These are phyloP conservation scores for Venturia asperata DNA, from an alignment of 2,329 filamentous ascomycete species.

Conservation along the genomic window DNA sequence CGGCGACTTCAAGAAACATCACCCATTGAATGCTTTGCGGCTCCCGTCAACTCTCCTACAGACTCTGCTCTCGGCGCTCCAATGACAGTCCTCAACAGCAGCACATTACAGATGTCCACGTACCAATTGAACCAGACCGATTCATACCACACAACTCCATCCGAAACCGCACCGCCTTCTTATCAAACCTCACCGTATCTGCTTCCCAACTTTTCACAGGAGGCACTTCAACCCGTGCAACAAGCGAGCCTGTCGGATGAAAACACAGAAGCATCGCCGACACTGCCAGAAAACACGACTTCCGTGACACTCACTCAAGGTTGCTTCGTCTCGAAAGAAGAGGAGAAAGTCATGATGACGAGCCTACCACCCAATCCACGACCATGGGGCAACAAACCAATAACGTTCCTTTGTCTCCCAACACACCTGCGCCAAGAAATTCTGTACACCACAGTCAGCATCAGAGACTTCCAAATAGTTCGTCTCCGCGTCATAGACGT, in stretches of 20 bases:
- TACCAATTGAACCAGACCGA: not conserved
- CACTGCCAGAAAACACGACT: not conserved
- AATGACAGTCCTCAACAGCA: slow-evolving; percentile 1
- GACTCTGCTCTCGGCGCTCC: slow-evolving; percentile 1
- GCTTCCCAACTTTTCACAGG: not conserved
- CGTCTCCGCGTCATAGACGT: not conserved
- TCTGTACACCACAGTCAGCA: not conserved
- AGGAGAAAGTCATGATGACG: not conserved
- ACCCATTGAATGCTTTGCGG: not conserved
- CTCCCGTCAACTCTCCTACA: not conserved
- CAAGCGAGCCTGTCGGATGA: not conserved
- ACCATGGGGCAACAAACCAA: not conserved
- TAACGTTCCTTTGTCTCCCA: not conserved
- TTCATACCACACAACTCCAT: slow-evolving; percentile 2
- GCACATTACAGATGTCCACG: not conserved
- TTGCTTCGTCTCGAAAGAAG: not conserved
- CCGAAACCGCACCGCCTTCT: not conserved
- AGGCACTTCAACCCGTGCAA: not conserved
- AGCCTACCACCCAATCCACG: not conserved
- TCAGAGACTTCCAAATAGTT: not conserved
- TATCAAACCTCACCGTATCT: not conserved
- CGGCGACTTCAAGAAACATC: not conserved
- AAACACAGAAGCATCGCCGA: not conserved
- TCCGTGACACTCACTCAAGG: not conserved
- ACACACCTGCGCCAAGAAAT: not conserved